Evolutionary conservation across 1,139 yeast genomes (phyloP).

Genomic region (Debaryomyces udenii): DNA sequence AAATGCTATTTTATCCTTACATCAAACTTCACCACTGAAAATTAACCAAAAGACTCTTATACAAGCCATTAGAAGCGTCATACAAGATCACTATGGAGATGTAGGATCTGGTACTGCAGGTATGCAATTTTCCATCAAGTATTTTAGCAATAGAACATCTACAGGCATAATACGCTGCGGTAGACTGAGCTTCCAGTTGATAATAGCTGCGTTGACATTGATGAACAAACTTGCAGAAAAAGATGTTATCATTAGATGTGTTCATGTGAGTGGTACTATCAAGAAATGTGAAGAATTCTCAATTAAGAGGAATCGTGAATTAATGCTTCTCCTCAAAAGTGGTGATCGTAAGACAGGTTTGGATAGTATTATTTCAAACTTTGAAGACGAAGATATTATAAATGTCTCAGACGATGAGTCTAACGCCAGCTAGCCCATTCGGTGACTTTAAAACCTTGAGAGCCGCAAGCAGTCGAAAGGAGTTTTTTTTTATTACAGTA

Average conservation of each 20-base stretch:
- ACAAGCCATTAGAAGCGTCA: slow-evolving; percentile 53
- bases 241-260: slow-evolving; percentile 60
- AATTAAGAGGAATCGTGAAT: slow-evolving; percentile 43
- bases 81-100: slow-evolving; percentile 74
- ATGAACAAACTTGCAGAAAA: slow-evolving; percentile 57
- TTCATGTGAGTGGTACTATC: slow-evolving; percentile 85
- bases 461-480: background rate
- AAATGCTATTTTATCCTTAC: slow-evolving; percentile 48
- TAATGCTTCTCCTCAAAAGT: slow-evolving; percentile 27
- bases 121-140: slow-evolving; percentile 65
- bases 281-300: slow-evolving; percentile 78
- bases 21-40: slow-evolving; percentile 49
- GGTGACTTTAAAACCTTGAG: background rate
- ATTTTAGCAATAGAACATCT: slow-evolving; percentile 79
- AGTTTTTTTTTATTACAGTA: no score
- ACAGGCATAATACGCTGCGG: slow-evolving; percentile 84
- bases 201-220: slow-evolving; percentile 71
- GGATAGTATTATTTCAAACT: slow-evolving; percentile 8
- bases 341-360: slow-evolving; percentile 3
- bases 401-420: slow-evolving; percentile 11
- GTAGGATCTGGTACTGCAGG: slow-evolving; percentile 71
- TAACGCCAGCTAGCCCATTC: background rate
- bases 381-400: slow-evolving; percentile 10
- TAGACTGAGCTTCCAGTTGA: slow-evolving; percentile 61
- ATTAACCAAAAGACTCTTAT: slow-evolving; percentile 52